phyloP scores from a whole-genome alignment of 2,329 filamentous ascomycete species.

The Sarocladium oryzae region DNA sequence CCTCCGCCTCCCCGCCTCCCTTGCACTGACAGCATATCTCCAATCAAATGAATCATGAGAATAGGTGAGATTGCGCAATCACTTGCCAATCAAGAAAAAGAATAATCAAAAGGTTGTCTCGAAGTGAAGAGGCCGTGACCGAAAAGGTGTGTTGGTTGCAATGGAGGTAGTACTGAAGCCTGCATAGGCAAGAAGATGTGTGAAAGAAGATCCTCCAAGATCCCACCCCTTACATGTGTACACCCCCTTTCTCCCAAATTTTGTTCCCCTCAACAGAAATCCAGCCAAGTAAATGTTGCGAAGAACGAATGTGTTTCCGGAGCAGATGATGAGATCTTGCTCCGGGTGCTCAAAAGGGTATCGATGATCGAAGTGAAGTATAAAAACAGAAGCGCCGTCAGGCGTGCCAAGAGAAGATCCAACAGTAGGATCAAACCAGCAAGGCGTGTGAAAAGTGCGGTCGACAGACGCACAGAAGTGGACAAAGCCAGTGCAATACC shows the following conservation, averaged over 20 bases:
- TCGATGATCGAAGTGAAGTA: conserved; percentile 2
- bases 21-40: neutral
- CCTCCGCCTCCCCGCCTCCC: neutral
- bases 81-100: neutral
- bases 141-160: conserved; percentile 1
- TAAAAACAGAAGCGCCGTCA: neutral
- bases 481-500: neutral
- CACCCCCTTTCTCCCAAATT: neutral
- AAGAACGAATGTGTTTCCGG: neutral
- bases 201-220: conserved; percentile 3
- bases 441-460: neutral
- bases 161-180: neutral
- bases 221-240: neutral
- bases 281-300: conserved; percentile 1
- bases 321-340: neutral
- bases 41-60: neutral
- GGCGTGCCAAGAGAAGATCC: conserved; percentile 4
- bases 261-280: neutral
- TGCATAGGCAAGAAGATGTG: neutral
- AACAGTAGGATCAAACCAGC: neutral
- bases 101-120: neutral
- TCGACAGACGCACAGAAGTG: neutral
- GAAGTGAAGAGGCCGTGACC: neutral
- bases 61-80: neutral
- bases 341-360: conserved; percentile 6